A percentile compares a stretch with the other conserved stretches of the same genome.
These are phyloP conservation scores for Globisporangium paddicum DNA, from an alignment of 352 stramenopile genomes.

Conservation along the genomic window DNA sequence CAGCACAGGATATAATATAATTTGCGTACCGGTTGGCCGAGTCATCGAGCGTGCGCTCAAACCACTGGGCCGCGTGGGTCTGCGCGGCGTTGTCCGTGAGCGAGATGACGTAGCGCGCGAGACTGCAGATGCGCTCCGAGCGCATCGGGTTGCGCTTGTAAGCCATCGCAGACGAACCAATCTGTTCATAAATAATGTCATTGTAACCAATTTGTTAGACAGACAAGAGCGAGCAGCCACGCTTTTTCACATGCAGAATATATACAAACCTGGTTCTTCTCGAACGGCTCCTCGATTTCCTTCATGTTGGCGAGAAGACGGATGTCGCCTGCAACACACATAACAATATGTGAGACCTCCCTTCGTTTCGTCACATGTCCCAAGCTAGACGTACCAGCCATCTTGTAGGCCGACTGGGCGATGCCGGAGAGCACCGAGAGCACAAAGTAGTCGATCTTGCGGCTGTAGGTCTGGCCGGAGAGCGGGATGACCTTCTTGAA, in stretches of 20 bases:
- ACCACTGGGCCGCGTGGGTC: slow-evolving; percentile 98
- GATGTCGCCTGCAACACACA: slow-evolving; percentile 85
- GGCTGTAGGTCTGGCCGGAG: slow-evolving; percentile 98
- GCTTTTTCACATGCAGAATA: too few species aligned
- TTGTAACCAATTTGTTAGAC: not conserved
- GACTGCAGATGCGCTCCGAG: slow-evolving; percentile 96
- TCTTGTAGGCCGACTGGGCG: slow-evolving; percentile 98
- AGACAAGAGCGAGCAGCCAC: not conserved
- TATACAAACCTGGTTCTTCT: slow-evolving; percentile 79
- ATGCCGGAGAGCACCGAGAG: slow-evolving; percentile 95
- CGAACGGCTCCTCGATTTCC: slow-evolving; percentile 95
- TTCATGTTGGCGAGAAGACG: slow-evolving; percentile 99
- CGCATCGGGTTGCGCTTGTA: slow-evolving; percentile 99
- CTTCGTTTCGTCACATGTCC: too few species aligned
- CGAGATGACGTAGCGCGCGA: slow-evolving; percentile 97
- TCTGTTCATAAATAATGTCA: slow-evolving; percentile 28
- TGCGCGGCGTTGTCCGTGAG: slow-evolving; percentile 96
- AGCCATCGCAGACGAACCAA: slow-evolving; percentile 98
- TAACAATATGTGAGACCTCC: not conserved
- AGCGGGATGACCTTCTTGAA: slow-evolving; percentile 97
- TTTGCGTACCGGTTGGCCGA: slow-evolving; percentile 94
- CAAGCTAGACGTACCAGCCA: slow-evolving; percentile 69
- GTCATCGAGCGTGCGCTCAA: slow-evolving; percentile 99
- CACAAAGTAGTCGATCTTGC: slow-evolving; percentile 98
- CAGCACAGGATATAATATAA: too few species aligned